Percentiles rank a stretch among this genome's conserved stretches.
Conservation (phyloP, 2,329 filamentous ascomycete species). For the Rhynchosporium agropyri region DNA sequence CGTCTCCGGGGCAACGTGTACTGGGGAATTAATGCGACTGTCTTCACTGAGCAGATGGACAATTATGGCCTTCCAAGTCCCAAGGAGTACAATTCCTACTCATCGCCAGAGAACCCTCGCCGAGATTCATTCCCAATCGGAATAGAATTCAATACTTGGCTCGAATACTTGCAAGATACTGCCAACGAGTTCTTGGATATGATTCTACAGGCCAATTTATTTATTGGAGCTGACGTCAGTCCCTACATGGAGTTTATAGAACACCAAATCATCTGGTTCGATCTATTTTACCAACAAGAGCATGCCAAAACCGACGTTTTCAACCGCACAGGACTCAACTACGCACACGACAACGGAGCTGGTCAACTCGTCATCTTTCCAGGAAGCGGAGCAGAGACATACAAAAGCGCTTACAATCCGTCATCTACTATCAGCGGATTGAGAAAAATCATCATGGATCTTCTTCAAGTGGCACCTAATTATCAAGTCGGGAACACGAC, state of each 20-base stretch:
- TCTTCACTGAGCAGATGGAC: not conserved
- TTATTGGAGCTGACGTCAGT: not conserved
- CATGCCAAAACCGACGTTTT: not conserved
- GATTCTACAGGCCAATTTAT: not conserved
- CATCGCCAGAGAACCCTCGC: not conserved
- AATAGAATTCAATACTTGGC: constrained; percentile 2
- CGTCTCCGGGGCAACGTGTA: not conserved
- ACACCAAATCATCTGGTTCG: not conserved
- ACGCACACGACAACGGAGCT: not conserved
- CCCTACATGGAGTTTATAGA: not conserved
- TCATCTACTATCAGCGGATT: not conserved
- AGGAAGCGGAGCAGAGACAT: not conserved
- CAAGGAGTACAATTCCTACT: not conserved
- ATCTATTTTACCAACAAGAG: not conserved
- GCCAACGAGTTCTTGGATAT: not conserved
- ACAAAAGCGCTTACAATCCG: not conserved
- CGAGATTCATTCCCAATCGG: not conserved
- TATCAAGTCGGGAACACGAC: not conserved
- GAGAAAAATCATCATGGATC: not conserved
- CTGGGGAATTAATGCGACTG: not conserved
- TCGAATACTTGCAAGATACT: not conserved
- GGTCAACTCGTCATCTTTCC: not conserved
- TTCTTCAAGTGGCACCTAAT: not conserved
- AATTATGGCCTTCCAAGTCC: not conserved
- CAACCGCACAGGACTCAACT: not conserved